These are phyloP conservation scores for Eucalyptus tenuipes DNA, from an alignment of 345 rosid species.

Conservation along the genomic window DNA sequence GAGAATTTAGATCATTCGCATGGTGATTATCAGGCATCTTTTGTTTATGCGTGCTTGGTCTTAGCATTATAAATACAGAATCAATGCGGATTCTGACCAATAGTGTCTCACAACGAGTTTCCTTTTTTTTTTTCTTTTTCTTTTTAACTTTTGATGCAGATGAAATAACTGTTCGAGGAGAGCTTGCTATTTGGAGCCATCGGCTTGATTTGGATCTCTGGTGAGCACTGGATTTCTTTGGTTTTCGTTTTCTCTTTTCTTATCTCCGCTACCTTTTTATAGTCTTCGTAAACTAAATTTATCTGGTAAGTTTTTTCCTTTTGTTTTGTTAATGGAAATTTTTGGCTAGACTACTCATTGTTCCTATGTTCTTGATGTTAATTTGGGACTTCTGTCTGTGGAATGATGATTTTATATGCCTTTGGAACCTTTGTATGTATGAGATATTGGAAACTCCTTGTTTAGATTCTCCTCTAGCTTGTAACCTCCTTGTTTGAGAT, in stretches of 20 bases:
- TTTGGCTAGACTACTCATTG: not conserved
- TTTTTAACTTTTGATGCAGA: not conserved
- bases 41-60: not conserved
- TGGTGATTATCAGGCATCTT: not conserved
- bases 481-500: not conserved
- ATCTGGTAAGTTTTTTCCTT: not conserved
- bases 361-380: not conserved
- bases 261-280: not conserved
- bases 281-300: not conserved
- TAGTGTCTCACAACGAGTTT: not conserved
- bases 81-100: not conserved
- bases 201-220: not conserved
- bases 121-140: not conserved
- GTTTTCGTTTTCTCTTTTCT: slow-evolving; percentile 36
- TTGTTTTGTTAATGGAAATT: not conserved
- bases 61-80: not conserved
- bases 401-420: not conserved
- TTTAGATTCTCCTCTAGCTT: not conserved
- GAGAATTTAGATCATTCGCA: not conserved
- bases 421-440: not conserved
- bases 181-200: not conserved
- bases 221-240: not conserved
- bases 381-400: not conserved
- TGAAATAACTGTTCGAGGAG: not conserved
- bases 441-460: not conserved